Evolutionary conservation across 2,329 filamentous ascomycete species (phyloP), one percentile per base, ranked within the genome.

Genomic region (Ophiostoma sp.): DNA sequence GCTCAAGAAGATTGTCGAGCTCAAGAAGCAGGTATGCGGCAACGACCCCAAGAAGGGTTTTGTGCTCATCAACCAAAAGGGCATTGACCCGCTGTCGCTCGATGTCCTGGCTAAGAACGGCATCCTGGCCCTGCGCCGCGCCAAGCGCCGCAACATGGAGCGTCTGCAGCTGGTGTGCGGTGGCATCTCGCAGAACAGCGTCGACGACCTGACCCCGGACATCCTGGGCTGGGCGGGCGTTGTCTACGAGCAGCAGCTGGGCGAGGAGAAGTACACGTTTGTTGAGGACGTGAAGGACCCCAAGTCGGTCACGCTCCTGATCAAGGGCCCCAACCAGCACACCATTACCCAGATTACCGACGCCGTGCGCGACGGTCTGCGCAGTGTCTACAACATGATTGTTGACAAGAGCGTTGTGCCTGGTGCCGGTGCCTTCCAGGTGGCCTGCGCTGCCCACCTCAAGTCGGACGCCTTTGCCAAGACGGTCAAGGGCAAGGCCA

Each of bases 131-230:
- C 89, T 99, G 75, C 91, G 96, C 79, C 89, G 96, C 82, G 96
- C 96, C 55, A 99, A 99, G 91, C 89, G 96, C 83, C 92, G 96
- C 81, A 99, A 99, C 86, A 99, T 99, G 96, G 96, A 99, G 87
- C 91, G 96, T 79, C 86, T 99, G 77, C 96, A 99, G 84, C 90
- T 99, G 76, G 90, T 98, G 75, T 98, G 95, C 81, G 96, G 96
- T 73, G 96, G 96, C 80, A 86, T 88, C 71, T 91, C 96, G 72
- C 95, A 98, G 84, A 99, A 99, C 88, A 97, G 93, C 79, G 95
- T 98, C 5, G 96, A 99, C 55, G 96, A 98, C 79, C 84, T 99
- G 75, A 90, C 91, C 3, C 92, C 94, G 1, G 94, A 97, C 64
- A 87, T 95, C 74, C 91, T 99, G 71, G 96, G 96, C 76, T 99